Base-by-base conservation (phyloP, 2,329 filamentous ascomycete genomes). In the Calonectria henricotiae region DNA sequence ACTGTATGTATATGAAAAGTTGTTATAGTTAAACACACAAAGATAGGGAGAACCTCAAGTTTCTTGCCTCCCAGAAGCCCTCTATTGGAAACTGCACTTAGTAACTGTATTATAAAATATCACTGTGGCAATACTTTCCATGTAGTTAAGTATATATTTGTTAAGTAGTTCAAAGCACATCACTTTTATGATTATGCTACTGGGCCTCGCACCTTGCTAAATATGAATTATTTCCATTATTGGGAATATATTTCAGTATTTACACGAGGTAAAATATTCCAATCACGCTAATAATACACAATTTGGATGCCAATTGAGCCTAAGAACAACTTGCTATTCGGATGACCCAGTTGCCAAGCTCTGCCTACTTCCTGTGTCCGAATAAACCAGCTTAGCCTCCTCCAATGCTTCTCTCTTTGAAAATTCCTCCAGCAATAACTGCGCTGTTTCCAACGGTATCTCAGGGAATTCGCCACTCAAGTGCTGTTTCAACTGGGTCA, bases 391-490 rank as follows among this genome's bases (percentile, higher is more conserved):
- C 60, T 74, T 74, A 3, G 72, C 69, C 62, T 72, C 71, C 13
- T 74, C 66, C 8, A 63, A n/a, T 5, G 61, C 61, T 15, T 64
- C 62, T 35, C 72, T 70, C 58, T 67, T 74, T 3, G 71, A 62
- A 17, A 74, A 72, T 32, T 74, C 71, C 8, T 74, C 72, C 44
- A 74, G 7, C 20, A 74, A n/a, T 11, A 65, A 44, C 17, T 74
- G 62, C 12, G 71, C 46, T 2, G 72, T 74, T 23, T 64, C 72
- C 23, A 74, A n/a, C 17, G 72, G 72, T 25, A 74, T 69, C 8
- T 74, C 71, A 15, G 65, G 65, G 23, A 67, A 62, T 6, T 68
- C 0, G 44, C 17, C 43, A 39, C 58, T 65, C 35, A 35, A 62
- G 23, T 4, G 61, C 65, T 63, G 6, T 20, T 25, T 39, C 23